Conservation (phyloP, 495 filamentous ascomycete species). For the Daldinia concentrica region DNA sequence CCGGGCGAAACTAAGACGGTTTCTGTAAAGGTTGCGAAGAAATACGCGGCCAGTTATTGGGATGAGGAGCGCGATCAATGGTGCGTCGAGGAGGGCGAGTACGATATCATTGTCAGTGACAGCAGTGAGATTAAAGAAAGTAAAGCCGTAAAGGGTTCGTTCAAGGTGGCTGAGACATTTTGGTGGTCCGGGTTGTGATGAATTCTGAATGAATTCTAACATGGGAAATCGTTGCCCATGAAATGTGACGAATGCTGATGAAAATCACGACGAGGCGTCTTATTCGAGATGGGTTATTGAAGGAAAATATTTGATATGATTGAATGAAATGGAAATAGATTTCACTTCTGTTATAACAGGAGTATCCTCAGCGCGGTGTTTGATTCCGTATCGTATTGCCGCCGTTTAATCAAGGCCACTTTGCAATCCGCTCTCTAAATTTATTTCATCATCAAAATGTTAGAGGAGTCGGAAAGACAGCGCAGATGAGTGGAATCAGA, state of each 20-base stretch:
- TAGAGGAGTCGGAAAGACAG: no score
- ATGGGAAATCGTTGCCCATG: not conserved
- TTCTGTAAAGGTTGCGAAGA: conserved; percentile 63
- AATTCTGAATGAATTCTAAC: not conserved
- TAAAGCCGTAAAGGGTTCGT: conserved; percentile 55
- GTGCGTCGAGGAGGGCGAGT: conserved; percentile 72
- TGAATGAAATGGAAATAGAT: not conserved
- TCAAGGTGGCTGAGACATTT: conserved; percentile 64
- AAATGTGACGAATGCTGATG: not conserved
- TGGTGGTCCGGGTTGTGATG: conserved; percentile 63
- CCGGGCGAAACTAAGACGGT: conserved; percentile 70
- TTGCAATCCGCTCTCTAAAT: not conserved
- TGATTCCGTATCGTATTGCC: not conserved
- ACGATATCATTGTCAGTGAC: conserved; percentile 63
- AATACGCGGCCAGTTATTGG: conserved; percentile 73
- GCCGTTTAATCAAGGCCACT: not conserved
- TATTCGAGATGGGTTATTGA: not conserved
- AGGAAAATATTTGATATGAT: not conserved
- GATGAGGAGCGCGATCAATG: conserved; percentile 73
- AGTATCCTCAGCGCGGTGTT: not conserved
- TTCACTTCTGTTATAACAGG: not conserved
- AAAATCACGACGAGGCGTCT: not conserved
- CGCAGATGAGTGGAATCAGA: no score
- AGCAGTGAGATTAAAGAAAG: conserved; percentile 58
- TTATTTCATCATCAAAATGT: no score